These are phyloP conservation scores for Diaporthe batatas DNA, from an alignment of 2,329 filamentous ascomycete species.

Conservation along the genomic window DNA sequence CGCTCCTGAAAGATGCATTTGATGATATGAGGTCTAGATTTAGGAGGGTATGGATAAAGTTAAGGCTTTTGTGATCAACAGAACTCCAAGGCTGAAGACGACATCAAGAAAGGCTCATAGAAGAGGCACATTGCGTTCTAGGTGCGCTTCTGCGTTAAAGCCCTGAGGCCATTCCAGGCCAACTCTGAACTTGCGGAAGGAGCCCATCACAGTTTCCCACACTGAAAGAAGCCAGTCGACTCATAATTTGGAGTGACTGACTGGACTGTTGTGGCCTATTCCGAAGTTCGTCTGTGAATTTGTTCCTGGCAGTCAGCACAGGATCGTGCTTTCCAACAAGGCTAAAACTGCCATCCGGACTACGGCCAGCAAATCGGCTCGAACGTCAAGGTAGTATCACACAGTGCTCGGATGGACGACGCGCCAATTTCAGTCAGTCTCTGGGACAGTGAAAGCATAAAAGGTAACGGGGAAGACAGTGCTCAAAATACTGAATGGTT, in stretches of 20 bases:
- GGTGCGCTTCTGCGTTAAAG: not conserved
- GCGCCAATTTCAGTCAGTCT: constrained; percentile 10
- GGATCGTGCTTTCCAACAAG: constrained; percentile 1
- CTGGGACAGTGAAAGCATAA: constrained; percentile 16
- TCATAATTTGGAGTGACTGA: constrained; percentile 14
- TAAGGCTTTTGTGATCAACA: not conserved
- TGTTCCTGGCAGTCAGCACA: not conserved
- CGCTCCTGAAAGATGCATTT: constrained; percentile 33
- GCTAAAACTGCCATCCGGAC: not conserved
- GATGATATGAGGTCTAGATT: not conserved
- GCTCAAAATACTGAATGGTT: not conserved
- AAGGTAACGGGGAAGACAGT: not conserved
- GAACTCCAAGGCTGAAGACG: not conserved
- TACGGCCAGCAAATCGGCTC: not conserved
- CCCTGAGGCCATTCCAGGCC: not conserved
- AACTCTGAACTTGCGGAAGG: not conserved
- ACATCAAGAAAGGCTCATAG: not conserved
- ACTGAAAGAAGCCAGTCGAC: not conserved
- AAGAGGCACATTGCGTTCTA: not conserved
- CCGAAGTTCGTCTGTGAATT: not conserved
- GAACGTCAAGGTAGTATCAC: not conserved
- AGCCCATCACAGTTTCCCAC: not conserved
- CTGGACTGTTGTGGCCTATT: not conserved
- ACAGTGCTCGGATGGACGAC: not conserved
- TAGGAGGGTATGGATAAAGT: not conserved